A percentile compares a stretch with the other conserved stretches of the same genome.
These are phyloP conservation scores for Hyphopichia wangnamkhiaoensis DNA, from an alignment of 1,139 yeast genomes.

Conservation along the genomic window DNA sequence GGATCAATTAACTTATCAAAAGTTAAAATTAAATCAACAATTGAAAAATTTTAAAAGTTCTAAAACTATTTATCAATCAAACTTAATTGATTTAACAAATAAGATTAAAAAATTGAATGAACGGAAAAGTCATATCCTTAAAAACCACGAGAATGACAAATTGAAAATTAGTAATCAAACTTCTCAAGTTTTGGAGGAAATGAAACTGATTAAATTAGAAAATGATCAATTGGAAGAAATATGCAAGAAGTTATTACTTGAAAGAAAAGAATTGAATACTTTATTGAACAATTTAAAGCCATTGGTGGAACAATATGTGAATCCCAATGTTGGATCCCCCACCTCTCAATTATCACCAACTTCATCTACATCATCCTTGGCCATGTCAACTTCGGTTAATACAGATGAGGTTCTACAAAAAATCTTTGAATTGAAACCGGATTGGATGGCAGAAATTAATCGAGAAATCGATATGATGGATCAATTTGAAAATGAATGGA, in stretches of 20 bases:
- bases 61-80: slow-evolving; percentile 17
- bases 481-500: slow-evolving; percentile 38
- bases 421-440: slow-evolving; percentile 29
- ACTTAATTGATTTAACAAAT: slow-evolving; percentile 24
- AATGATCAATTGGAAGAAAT: slow-evolving; percentile 28
- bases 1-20: slow-evolving; percentile 31
- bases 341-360: neutral
- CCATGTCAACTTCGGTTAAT: too few relatives aligned
- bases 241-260: slow-evolving; percentile 22
- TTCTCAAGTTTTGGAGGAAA: slow-evolving; percentile 11
- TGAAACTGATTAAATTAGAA: slow-evolving; percentile 16
- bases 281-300: slow-evolving; percentile 46
- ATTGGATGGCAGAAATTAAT: slow-evolving; percentile 38
- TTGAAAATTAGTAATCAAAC: slow-evolving; percentile 18
- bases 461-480: slow-evolving; percentile 30
- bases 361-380: neutral
- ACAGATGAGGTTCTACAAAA: slow-evolving; percentile 24
- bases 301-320: slow-evolving; percentile 30
- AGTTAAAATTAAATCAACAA: slow-evolving; percentile 34
- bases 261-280: slow-evolving; percentile 54
- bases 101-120: slow-evolving; percentile 27
- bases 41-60: slow-evolving; percentile 24
- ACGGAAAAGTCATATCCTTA: slow-evolving; percentile 21
- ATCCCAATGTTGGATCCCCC: neutral
- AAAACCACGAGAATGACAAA: slow-evolving; percentile 24